A percentile compares a stretch with the other conserved stretches of the same genome.
phyloP scores from a whole-genome alignment of 2,329 filamentous ascomycete species.

The Aureobasidium sp. region DNA sequence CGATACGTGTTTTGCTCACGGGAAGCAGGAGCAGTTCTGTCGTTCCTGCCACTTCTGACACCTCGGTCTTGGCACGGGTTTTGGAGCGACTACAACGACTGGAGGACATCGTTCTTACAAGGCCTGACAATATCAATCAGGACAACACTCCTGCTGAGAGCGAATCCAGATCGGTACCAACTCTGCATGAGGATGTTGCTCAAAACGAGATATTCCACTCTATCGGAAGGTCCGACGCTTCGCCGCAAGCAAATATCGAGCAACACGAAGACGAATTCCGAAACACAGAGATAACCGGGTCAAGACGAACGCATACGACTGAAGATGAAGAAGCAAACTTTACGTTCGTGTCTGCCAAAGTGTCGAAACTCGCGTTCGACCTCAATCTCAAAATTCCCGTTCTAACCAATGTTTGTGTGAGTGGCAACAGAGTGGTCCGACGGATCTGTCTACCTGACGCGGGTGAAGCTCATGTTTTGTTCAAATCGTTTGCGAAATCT shows the following conservation, averaged over 20 bases:
- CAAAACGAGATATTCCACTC: not conserved
- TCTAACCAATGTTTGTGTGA: not conserved
- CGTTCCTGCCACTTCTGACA: not conserved
- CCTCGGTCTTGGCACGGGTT: not conserved
- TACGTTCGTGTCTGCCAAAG: not conserved
- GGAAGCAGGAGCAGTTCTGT: not conserved
- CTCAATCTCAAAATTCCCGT: not conserved
- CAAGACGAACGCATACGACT: not conserved
- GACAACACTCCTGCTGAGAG: not conserved
- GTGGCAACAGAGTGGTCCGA: not conserved
- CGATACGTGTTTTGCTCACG: not conserved
- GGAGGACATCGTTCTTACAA: constrained; percentile 3
- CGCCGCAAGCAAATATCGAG: not conserved
- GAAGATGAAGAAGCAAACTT: not conserved
- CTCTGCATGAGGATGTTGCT: constrained; percentile 1
- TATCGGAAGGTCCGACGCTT: not conserved
- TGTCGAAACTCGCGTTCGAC: not conserved
- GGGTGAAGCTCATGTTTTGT: constrained; percentile 15
- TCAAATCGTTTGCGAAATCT: constrained; percentile 18
- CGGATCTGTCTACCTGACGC: constrained; percentile 16
- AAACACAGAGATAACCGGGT: not conserved
- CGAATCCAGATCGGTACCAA: not conserved
- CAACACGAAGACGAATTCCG: not conserved
- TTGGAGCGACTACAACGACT: not conserved
- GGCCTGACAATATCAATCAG: not conserved